Evolutionary conservation across 495 filamentous ascomycete genomes (phyloP).

Genomic region (Wilcoxina mikolae): DNA sequence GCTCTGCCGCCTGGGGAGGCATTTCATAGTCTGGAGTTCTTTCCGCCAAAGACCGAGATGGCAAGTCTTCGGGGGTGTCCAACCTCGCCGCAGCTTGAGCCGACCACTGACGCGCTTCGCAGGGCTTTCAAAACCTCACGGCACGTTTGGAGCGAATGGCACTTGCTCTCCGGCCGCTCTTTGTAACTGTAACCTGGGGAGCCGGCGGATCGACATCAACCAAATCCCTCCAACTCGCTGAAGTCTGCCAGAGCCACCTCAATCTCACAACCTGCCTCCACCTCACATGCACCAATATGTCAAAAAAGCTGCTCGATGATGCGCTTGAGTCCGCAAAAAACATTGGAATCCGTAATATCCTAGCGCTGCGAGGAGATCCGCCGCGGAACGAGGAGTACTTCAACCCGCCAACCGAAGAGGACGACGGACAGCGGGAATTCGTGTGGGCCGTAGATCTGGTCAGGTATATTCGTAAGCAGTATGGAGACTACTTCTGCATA

Average conservation of each 20-base stretch:
- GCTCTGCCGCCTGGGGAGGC: slow-evolving; percentile 63
- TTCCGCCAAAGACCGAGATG: slow-evolving; percentile 91
- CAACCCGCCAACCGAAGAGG: slow-evolving; percentile 17
- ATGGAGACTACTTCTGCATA: slow-evolving; percentile 94
- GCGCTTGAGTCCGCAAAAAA: slow-evolving; percentile 82
- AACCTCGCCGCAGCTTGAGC: background rate
- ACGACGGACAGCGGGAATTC: slow-evolving; percentile 46
- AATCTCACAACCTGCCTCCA: slow-evolving; percentile 90
- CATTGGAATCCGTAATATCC: slow-evolving; percentile 85
- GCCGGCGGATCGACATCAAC: slow-evolving; percentile 81
- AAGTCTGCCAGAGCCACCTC: slow-evolving; percentile 83
- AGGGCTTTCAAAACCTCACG: slow-evolving; percentile 83
- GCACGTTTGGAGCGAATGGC: slow-evolving; percentile 92
- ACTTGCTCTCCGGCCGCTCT: slow-evolving; percentile 71
- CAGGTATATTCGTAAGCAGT: slow-evolving; percentile 63
- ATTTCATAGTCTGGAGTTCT: slow-evolving; percentile 98
- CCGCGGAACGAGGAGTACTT: slow-evolving; percentile 75
- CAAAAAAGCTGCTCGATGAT: slow-evolving; percentile 65
- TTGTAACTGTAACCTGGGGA: slow-evolving; percentile 96
- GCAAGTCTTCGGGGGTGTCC: slow-evolving; percentile 30
- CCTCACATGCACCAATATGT: slow-evolving; percentile 97
- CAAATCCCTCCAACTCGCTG: slow-evolving; percentile 85
- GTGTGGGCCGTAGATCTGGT: slow-evolving; percentile 83
- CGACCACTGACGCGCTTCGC: slow-evolving; percentile 10
- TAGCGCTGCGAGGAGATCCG: slow-evolving; percentile 87